Percentiles rank a stretch among this genome's conserved stretches.
phyloP scores from a whole-genome alignment of 352 stramenopile species.

The Phytopythium helicoides region DNA sequence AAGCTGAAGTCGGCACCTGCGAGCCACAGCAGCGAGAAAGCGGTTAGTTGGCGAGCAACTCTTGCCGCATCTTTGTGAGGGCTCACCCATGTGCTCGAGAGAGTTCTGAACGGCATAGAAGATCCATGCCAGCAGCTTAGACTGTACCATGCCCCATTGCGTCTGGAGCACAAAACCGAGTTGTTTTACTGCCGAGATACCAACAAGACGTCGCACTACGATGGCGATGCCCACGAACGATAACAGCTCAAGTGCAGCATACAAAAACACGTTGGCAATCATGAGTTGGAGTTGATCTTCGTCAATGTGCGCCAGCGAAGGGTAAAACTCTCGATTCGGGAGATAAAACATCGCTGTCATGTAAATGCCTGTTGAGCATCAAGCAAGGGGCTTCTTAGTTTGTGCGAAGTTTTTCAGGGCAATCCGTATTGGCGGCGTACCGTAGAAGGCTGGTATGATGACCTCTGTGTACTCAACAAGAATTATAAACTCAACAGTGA shows the following conservation, averaged over 20 bases:
- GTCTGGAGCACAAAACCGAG: slow-evolving; percentile 1
- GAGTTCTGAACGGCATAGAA: background rate
- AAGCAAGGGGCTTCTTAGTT: too few species aligned
- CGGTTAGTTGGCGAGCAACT: too few species aligned
- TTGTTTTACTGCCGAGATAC: background rate
- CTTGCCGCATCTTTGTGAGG: too few species aligned
- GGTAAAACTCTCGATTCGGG: background rate
- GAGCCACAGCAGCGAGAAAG: too few species aligned
- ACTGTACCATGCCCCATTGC: background rate
- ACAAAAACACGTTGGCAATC: background rate
- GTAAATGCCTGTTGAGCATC: too few species aligned
- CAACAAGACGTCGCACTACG: background rate
- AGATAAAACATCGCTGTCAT: background rate
- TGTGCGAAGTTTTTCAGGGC: too few species aligned
- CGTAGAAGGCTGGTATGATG: too few species aligned
- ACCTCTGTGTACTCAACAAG: too few species aligned
- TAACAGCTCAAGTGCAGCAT: background rate
- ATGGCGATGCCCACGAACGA: background rate
- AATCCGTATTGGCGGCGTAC: too few species aligned
- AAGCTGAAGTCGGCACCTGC: too few species aligned
- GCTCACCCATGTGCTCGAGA: background rate
- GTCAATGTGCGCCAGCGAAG: background rate
- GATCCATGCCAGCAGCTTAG: background rate
- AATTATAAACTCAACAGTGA: too few species aligned
- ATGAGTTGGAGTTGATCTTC: background rate